Evolutionary conservation across 1,284 basidiomycete species (phyloP), one percentile per base, ranked within the genome.

Genomic region (Sphaerobolus stellatus): DNA sequence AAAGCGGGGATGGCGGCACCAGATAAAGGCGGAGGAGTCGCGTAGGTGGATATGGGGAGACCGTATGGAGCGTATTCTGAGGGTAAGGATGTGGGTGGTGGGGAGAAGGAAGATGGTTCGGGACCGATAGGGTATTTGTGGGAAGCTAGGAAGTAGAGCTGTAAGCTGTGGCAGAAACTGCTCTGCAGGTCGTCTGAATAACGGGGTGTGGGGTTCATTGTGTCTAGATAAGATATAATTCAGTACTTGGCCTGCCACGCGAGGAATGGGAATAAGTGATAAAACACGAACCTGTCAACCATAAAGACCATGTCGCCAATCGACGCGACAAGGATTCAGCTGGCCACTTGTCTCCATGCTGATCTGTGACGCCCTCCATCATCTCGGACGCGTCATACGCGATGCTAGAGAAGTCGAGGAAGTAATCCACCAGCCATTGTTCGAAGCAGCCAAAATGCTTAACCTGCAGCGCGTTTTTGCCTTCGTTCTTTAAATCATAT

Each of bases 1-100:
- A 88, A 86, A 5, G 86, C 86, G n/a, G 86, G 82, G 5, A 80
- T 74, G 0, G 83, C 81, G 25, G 84, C 74, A 3, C 84, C 79
- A 4, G 83, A 82, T 14, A 82, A 78, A 28, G 65, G 69, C 88
- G 66, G 9, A 74, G 74, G 58, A 83, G 81, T 57, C 80, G 73
- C 4, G 67, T 64, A 33, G 75, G 14, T 43, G 30, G 8, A 52
- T 46, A 28, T 52, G 30, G 2, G 30, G n/a, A n/a, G n/a, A n/a
- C n/a, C n/a, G n/a, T n/a, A n/a, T n/a, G n/a, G n/a, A n/a, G n/a
- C n/a, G n/a, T n/a, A n/a, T n/a, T n/a, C n/a, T n/a, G n/a, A n/a
- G n/a, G n/a, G n/a, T n/a, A n/a, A n/a, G n/a, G n/a, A n/a, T n/a
- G n/a, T n/a, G n/a, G n/a, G n/a, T n/a, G n/a, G n/a, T n/a, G n/a